Conservation (phyloP, 768 basidiomycete genomes). For the Rossbeevera mucosa region DNA sequence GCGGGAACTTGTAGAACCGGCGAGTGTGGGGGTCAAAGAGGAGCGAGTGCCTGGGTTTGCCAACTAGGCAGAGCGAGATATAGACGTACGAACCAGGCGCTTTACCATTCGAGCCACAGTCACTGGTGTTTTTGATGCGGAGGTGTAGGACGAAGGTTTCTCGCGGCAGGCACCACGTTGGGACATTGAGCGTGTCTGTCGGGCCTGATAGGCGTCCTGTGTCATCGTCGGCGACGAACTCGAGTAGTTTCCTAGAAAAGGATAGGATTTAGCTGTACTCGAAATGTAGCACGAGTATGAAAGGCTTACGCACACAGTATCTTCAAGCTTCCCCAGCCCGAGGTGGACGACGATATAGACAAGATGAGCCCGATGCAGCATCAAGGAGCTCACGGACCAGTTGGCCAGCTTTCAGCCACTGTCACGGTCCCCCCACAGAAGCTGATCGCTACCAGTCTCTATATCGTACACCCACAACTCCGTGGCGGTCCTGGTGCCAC, state of each 20-base stretch:
- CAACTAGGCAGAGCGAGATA: constrained; percentile 10
- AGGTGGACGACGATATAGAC: constrained; percentile 16
- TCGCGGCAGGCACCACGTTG: constrained; percentile 6
- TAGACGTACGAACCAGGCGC: constrained; percentile 12
- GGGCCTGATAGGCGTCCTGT: constrained; percentile 10
- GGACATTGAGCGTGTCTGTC: constrained; percentile 12
- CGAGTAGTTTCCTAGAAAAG: constrained; percentile 13
- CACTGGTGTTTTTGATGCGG: background rate
- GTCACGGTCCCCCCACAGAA: constrained; percentile 17
- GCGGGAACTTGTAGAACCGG: constrained; percentile 21
- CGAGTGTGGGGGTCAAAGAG: constrained; percentile 12
- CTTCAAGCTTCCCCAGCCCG: background rate
- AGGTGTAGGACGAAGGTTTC: constrained; percentile 14
- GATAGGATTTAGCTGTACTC: background rate
- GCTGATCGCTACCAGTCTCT: constrained; percentile 10
- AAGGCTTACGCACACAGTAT: constrained; percentile 15
- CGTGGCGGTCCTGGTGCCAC: background rate
- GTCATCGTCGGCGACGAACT: constrained; percentile 16
- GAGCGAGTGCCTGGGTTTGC: constrained; percentile 11
- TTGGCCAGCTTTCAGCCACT: background rate
- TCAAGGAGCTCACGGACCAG: constrained; percentile 12
- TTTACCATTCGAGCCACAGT: background rate
- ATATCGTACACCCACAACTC: constrained; percentile 5
- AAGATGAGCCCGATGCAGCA: constrained; percentile 8
- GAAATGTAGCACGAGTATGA: background rate